Percentiles rank a stretch among this genome's conserved stretches.
These are phyloP conservation scores for Botrytis pseudocinerea DNA, from an alignment of 2,329 filamentous ascomycete species.

Conservation along the genomic window DNA sequence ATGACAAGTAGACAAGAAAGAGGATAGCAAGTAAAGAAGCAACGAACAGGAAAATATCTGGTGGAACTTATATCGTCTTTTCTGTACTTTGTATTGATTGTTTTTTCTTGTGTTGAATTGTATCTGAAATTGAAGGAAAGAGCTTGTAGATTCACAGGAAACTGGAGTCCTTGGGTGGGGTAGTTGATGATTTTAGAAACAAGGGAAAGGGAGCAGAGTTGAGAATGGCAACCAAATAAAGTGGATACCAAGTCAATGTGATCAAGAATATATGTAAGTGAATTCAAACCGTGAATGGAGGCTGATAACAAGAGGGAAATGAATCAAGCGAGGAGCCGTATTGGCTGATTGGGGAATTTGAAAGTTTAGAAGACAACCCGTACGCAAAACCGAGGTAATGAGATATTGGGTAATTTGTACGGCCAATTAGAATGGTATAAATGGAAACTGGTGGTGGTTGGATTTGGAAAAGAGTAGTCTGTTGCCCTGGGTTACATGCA, in stretches of 20 bases:
- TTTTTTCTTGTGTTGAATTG: conserved; percentile 1
- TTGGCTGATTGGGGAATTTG: not conserved
- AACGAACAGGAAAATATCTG: conserved; percentile 7
- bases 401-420: not conserved
- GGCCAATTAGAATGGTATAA: not conserved
- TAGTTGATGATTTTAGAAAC: not conserved
- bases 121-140: not conserved
- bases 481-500: not conserved
- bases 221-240: not conserved
- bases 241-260: conserved; percentile 15
- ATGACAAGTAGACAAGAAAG: not conserved
- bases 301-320: conserved; percentile 1
- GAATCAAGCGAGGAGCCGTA: conserved; percentile 4
- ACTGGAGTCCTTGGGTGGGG: not conserved
- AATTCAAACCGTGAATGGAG: conserved; percentile 11
- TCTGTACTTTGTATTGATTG: not conserved
- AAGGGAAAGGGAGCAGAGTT: conserved; percentile 1
- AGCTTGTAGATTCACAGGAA: not conserved
- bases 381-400: not conserved
- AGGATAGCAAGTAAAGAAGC: not conserved
- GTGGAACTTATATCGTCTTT: not conserved
- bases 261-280: not conserved
- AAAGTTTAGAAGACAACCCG: not conserved
- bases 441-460: not conserved
- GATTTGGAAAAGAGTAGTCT: not conserved